These are phyloP conservation scores for Boletus rubroflammeus DNA, from an alignment of 768 basidiomycete genomes.

Conservation along the genomic window DNA sequence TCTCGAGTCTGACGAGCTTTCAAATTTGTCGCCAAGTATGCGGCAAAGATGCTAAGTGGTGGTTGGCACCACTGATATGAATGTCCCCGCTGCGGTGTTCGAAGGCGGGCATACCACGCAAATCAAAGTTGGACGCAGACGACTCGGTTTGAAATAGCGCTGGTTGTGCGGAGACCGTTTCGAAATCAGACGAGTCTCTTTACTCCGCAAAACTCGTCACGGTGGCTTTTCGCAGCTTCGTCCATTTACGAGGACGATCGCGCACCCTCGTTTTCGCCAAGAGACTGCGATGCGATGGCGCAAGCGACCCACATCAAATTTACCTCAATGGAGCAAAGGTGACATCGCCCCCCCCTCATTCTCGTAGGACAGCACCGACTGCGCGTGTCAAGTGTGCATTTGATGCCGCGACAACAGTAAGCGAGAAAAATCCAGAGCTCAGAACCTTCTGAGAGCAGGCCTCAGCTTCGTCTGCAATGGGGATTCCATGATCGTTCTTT, in stretches of 20 bases:
- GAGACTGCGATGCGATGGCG: too few species aligned
- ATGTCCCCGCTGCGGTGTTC: neutral
- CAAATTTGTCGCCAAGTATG: neutral
- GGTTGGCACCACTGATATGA: too few species aligned
- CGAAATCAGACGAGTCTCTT: neutral
- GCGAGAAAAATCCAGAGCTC: neutral
- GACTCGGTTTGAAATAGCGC: neutral
- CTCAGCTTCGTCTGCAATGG: neutral
- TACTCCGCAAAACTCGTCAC: neutral
- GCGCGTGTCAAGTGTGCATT: neutral
- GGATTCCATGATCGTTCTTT: neutral
- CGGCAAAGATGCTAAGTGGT: too few species aligned
- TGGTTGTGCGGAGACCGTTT: neutral
- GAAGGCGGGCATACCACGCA: neutral
- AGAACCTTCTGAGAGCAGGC: too few species aligned
- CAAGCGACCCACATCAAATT: neutral
- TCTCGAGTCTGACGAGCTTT: neutral
- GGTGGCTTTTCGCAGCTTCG: too few species aligned
- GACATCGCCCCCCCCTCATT: neutral
- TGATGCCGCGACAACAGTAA: neutral
- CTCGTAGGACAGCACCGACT: neutral
- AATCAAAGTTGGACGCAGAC: neutral
- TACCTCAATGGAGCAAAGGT: neutral
- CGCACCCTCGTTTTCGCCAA: neutral
- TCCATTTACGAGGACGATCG: neutral